These are phyloP conservation scores for Hypoxylon rubiginosum DNA, from an alignment of 2,329 filamentous ascomycete genomes.

Conservation along the genomic window DNA sequence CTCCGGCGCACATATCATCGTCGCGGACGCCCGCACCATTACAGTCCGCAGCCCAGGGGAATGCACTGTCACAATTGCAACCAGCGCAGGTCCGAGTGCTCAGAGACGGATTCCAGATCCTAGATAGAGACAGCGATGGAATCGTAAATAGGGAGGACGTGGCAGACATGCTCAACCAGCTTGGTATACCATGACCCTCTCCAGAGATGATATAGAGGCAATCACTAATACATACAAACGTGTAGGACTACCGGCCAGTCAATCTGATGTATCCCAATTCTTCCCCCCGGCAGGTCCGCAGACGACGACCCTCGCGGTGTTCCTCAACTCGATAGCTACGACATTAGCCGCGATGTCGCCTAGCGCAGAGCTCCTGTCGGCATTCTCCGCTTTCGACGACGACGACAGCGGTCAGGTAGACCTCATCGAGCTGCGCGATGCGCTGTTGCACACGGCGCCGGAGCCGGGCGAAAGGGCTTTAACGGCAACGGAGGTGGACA, in stretches of 20 bases:
- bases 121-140: conserved; percentile 91
- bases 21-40: conserved; percentile 50
- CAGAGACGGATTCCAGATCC: conserved; percentile 91
- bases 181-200: conserved; percentile 67
- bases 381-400: conserved; percentile 95
- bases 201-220: neutral
- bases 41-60: conserved; percentile 60
- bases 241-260: conserved; percentile 78
- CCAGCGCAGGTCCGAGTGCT: conserved; percentile 87
- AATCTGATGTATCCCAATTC: conserved; percentile 81
- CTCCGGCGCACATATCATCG: conserved; percentile 54
- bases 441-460: conserved; percentile 83
- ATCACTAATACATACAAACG: conserved; percentile 16
- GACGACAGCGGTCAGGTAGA: conserved; percentile 96
- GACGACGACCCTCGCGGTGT: conserved; percentile 85
- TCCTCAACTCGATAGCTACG: conserved; percentile 84
- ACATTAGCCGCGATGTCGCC: conserved; percentile 82
- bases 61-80: conserved; percentile 79
- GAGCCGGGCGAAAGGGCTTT: conserved; percentile 77
- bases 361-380: conserved; percentile 83
- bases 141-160: conserved; percentile 86
- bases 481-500: conserved; percentile 82
- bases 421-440: conserved; percentile 83
- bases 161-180: conserved; percentile 85
- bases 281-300: conserved; percentile 80